Evolutionary conservation across 1,284 basidiomycete genomes (phyloP).

Genomic region (Austroboletus rostrupii): DNA sequence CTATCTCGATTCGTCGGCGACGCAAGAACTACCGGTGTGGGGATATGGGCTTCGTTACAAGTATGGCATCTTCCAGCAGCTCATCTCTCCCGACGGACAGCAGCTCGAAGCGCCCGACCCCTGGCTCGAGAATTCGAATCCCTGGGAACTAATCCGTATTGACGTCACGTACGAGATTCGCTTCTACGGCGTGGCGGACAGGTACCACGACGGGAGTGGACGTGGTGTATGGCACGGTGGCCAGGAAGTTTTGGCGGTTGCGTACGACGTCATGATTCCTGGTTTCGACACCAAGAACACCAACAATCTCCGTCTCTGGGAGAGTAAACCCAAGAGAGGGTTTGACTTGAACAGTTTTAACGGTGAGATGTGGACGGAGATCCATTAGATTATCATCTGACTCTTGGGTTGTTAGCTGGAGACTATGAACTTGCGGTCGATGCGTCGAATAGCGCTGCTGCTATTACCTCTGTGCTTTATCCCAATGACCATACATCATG

Average conservation of each 20-base stretch:
- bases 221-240: slow-evolving; percentile 82
- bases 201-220: slow-evolving; percentile 54
- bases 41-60: slow-evolving; percentile 87
- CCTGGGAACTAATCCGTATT: slow-evolving; percentile 84
- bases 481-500: slow-evolving; percentile 77
- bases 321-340: slow-evolving; percentile 84
- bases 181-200: slow-evolving; percentile 82
- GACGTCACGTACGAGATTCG: slow-evolving; percentile 81
- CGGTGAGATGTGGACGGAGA: slow-evolving; percentile 40
- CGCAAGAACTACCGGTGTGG: slow-evolving; percentile 81
- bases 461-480: slow-evolving; percentile 88
- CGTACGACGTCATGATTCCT: slow-evolving; percentile 89
- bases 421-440: slow-evolving; percentile 87
- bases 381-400: background rate
- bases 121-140: slow-evolving; percentile 85
- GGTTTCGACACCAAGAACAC: slow-evolving; percentile 77
- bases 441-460: slow-evolving; percentile 81
- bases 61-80: slow-evolving; percentile 94
- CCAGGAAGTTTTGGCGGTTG: slow-evolving; percentile 86
- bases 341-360: slow-evolving; percentile 94
- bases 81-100: slow-evolving; percentile 78
- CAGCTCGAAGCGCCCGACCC: slow-evolving; percentile 92
- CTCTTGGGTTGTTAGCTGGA: slow-evolving; percentile 51
- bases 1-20: slow-evolving; percentile 83
- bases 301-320: slow-evolving; percentile 79